Conservation (phyloP, 345 rosid genomes). For the Citrus glauca region DNA sequence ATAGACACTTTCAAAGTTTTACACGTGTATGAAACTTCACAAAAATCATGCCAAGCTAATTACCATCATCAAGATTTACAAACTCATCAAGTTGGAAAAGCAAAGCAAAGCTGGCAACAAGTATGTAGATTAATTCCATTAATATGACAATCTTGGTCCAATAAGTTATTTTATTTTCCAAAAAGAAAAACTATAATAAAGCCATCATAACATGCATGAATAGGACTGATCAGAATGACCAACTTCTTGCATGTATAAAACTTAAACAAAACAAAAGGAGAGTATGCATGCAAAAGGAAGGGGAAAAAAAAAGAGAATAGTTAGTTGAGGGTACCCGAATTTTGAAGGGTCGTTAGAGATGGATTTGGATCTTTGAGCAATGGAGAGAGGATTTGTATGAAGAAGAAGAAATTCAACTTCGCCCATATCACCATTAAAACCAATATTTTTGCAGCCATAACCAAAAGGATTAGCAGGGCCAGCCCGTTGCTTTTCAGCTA, state of each 20-base stretch:
- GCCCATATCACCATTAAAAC: constrained; percentile 73
- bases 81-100: background rate
- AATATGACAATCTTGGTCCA: background rate
- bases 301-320: too few relatives aligned
- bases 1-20: background rate
- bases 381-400: constrained; percentile 40
- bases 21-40: background rate
- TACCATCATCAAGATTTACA: background rate
- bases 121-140: too few relatives aligned
- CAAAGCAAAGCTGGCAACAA: background rate
- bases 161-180: too few relatives aligned
- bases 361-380: constrained; percentile 31
- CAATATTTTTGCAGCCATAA: constrained; percentile 80
- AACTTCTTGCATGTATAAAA: background rate
- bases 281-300: background rate
- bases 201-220: background rate
- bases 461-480: constrained; percentile 63
- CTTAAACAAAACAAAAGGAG: background rate
- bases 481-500: constrained; percentile 48
- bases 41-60: background rate
- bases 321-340: constrained; percentile 43
- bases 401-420: constrained; percentile 82
- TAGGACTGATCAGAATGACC: background rate
- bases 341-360: constrained; percentile 42
- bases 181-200: too few relatives aligned